Conservation (phyloP, 371 early-diverging fungal species). For the Apophysomyces trapeziformis region DNA sequence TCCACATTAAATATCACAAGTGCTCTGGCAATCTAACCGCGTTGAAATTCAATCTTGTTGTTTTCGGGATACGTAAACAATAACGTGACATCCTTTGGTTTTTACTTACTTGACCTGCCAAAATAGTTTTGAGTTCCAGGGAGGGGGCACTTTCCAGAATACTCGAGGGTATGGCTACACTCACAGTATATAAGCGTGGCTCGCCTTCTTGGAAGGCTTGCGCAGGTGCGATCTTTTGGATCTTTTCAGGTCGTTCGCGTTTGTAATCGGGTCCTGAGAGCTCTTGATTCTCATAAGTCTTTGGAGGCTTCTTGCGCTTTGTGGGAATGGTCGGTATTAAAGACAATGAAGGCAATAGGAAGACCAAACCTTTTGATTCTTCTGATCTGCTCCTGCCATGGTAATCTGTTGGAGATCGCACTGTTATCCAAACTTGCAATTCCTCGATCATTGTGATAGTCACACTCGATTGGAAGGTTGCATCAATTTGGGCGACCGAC, state of each 20-base stretch:
- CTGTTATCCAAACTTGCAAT: no score
- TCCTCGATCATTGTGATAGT: not conserved
- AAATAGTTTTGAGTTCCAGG: slow-evolving; percentile 71
- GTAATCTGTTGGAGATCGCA: not conserved
- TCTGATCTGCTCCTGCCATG: slow-evolving; percentile 1
- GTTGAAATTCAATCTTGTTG: no score
- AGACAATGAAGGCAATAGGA: not conserved
- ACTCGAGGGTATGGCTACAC: slow-evolving; percentile 73
- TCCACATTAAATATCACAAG: slow-evolving; percentile 69
- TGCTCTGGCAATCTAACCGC: slow-evolving; percentile 62
- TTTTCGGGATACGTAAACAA: not conserved
- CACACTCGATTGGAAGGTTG: not conserved
- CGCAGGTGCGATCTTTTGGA: slow-evolving; percentile 32
- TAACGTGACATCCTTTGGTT: not conserved
- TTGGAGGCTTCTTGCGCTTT: slow-evolving; percentile 26
- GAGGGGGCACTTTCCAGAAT: slow-evolving; percentile 73
- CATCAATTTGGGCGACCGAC: no score
- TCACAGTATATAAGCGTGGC: slow-evolving; percentile 63
- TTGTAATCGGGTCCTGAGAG: slow-evolving; percentile 58
- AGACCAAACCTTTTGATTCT: slow-evolving; percentile 7
- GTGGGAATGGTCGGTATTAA: not conserved
- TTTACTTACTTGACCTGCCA: slow-evolving; percentile 70
- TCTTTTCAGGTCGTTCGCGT: slow-evolving; percentile 34
- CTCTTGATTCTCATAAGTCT: slow-evolving; percentile 53
- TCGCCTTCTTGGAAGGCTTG: slow-evolving; percentile 32